Evolutionary conservation across 2,329 filamentous ascomycete genomes (phyloP), one percentile per base, ranked within the genome.

Genomic region (Coniochaeta prunicola): DNA sequence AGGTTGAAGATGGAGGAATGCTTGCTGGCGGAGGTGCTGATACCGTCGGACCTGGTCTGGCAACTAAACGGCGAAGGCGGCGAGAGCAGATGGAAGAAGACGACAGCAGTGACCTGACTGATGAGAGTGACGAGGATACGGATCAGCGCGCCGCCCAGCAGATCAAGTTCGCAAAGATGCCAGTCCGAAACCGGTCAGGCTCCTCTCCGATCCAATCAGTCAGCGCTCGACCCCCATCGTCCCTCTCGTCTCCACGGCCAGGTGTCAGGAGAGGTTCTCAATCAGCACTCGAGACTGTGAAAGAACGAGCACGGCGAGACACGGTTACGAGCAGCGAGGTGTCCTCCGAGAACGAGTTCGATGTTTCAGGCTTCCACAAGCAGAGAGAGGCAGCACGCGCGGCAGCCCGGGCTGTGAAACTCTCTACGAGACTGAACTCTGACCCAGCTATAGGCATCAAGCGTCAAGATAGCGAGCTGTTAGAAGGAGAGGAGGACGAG

Each of bases 131-230:
- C 56, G 89, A 92, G 26, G 89, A 92, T 57, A 79, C 83, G 1
- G 88, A 91, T 59, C 81, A 86, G 62, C 73, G 89, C 58, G 88
- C 90, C 50, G 88, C 89, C 2, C 91, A 96, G 70, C 91, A 96
- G 71, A 96, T 97, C 71, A 92, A 93, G 69, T 99, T 99, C 73
- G 86, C 89, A 55, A 97, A 97, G 74, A 93, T 97, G 90, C 93
- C 94, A 1, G 82, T 96, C 48, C 85, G 92, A 31, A 86, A 86
- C 64, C 86, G 93, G 59, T 90, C 92, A 28, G 93, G 91, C 12
- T 97, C 92, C 0, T 97, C 93, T 54, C 93, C 93, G 3, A 86
- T 90, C 38, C 87, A 91, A 64, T 84, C 81, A 15, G 86, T 86
- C 17, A 84, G 81, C 60, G 73, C 85, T 28, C 79, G 80, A 50